phyloP scores from a whole-genome alignment of 257 asterid genomes.

The Primulina huaijiensis region DNA sequence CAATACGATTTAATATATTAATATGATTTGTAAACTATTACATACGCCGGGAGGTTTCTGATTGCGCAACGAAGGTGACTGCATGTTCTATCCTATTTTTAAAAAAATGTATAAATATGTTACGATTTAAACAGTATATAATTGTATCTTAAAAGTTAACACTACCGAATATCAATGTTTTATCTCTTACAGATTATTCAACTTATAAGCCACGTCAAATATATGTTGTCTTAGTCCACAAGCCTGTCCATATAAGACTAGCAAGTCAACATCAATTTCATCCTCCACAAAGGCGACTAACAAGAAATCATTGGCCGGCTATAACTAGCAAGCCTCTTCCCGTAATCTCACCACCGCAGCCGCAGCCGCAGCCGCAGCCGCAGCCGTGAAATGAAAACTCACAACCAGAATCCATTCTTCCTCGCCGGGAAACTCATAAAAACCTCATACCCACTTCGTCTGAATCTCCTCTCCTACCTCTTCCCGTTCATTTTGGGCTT shows the following conservation, averaged over 20 bases:
- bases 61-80: no score
- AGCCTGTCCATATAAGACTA: not conserved
- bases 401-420: conserved; percentile 22
- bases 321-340: not conserved
- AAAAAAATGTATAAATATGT: no score
- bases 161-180: no score
- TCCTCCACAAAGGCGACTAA: not conserved
- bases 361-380: conserved; percentile 15
- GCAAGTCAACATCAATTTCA: not conserved
- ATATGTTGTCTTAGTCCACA: not conserved
- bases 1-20: no score
- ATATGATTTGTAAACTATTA: no score
- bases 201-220: not conserved
- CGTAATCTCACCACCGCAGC: not conserved
- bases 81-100: no score
- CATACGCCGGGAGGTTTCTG: no score
- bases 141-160: no score
- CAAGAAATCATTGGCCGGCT: not conserved
- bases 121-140: no score
- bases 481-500: conserved; percentile 51
- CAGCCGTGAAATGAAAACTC: conserved; percentile 36
- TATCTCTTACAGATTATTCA: not conserved
- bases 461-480: conserved; percentile 34
- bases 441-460: conserved; percentile 28
- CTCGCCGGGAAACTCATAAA: conserved; percentile 24